Conservation (phyloP, 345 rosid species). For the Orychophragmus violaceus region DNA sequence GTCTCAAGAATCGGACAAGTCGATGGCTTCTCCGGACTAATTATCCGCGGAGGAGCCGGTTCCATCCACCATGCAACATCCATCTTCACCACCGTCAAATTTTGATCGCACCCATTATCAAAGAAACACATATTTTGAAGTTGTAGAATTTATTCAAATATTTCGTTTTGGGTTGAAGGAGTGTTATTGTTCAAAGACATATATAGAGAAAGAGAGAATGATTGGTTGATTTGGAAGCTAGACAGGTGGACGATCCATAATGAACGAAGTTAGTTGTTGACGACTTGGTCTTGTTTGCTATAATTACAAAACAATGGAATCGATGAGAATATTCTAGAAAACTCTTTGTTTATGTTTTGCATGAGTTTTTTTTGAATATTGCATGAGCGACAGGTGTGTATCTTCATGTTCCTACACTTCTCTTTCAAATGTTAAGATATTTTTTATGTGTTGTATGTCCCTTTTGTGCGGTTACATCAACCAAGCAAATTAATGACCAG, state of each 20-base stretch:
- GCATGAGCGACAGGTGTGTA: conserved; percentile 1
- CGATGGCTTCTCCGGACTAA: conserved; percentile 25
- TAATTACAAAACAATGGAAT: neutral
- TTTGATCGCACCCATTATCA: neutral
- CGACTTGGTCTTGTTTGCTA: conserved; percentile 24
- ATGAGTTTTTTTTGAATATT: neutral
- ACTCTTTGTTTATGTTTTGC: neutral
- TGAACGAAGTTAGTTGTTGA: conserved; percentile 18
- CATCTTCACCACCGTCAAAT: conserved; percentile 5
- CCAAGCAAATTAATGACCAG: neutral
- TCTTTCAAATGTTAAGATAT: neutral
- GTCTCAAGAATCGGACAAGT: conserved; percentile 29
- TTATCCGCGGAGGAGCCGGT: conserved; percentile 20
- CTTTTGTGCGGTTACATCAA: neutral
- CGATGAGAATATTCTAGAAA: conserved; percentile 23
- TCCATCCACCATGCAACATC: conserved; percentile 34
- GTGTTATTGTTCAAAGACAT: neutral
- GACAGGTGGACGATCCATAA: conserved; percentile 23
- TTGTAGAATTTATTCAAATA: neutral
- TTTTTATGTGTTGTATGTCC: neutral
- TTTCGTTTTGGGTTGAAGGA: neutral
- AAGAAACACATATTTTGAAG: conserved; percentile 21
- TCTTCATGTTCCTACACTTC: neutral
- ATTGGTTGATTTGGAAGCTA: conserved; percentile 6
- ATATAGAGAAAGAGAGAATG: neutral